Conservation (phyloP, 2,329 filamentous ascomycete genomes). For the Fusarium oligoseptatum region DNA sequence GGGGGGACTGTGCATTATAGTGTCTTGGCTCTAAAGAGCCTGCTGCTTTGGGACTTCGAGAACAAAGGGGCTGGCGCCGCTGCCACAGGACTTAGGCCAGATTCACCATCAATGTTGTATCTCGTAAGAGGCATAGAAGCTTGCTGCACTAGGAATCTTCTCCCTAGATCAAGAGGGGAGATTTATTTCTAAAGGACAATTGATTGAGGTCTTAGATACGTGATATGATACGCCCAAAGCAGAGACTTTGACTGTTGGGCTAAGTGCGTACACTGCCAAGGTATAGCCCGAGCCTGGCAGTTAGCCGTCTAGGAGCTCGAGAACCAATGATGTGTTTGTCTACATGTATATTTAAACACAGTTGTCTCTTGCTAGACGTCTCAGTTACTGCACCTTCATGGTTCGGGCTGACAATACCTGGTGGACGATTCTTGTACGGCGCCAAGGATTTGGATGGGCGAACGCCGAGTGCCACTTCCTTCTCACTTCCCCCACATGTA, state of each 20-base stretch:
- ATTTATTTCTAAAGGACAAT: neutral
- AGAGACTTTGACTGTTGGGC: neutral
- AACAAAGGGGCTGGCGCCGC: too few relatives aligned
- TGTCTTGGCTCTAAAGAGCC: neutral
- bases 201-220: neutral
- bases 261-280: neutral
- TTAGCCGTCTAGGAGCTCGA: neutral
- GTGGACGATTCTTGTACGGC: neutral
- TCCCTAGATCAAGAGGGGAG: too few relatives aligned
- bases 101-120: too few relatives aligned
- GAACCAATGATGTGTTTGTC: neutral
- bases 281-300: neutral
- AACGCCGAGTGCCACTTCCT: neutral
- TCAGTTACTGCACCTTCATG: neutral
- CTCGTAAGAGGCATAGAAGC: too few relatives aligned
- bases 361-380: neutral
- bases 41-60: too few relatives aligned
- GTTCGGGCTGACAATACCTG: neutral
- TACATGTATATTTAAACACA: neutral
- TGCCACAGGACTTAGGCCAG: too few relatives aligned
- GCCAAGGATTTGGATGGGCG: neutral
- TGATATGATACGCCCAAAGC: neutral
- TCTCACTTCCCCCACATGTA: neutral
- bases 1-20: neutral
- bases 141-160: too few relatives aligned